Evolutionary conservation across 108 stramenopile genomes (phyloP).

Genomic region (Cyclotella cryptica): DNA sequence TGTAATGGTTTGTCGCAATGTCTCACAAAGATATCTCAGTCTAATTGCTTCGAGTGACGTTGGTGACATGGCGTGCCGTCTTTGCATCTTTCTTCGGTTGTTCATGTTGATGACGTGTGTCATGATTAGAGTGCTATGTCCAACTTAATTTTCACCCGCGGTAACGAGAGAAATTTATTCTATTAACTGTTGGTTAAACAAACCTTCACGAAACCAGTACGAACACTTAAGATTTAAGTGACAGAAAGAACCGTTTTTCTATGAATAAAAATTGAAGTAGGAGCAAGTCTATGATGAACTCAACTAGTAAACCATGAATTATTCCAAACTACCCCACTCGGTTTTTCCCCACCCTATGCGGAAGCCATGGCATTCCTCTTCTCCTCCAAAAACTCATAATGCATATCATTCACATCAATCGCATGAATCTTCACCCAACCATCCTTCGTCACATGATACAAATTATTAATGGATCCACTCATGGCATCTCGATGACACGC

Average conservation of each 20-base stretch:
- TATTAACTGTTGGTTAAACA: neutral
- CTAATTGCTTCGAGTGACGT: neutral
- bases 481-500: constrained; percentile 99
- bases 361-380: constrained; percentile 77
- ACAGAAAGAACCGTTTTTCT: too few species aligned
- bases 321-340: neutral
- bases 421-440: constrained; percentile 97
- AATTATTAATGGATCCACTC: constrained; percentile 96
- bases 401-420: constrained; percentile 98
- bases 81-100: neutral
- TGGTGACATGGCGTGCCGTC: constrained; percentile 15
- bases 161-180: too few species aligned
- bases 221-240: too few species aligned
- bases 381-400: constrained; percentile 95
- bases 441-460: constrained; percentile 96
- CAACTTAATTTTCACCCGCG: too few species aligned
- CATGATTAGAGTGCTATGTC: neutral
- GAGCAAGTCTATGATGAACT: too few species aligned
- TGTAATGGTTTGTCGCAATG: neutral
- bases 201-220: neutral
- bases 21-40: constrained; percentile 1
- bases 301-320: too few species aligned
- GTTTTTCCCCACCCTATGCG: constrained; percentile 19
- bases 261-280: too few species aligned
- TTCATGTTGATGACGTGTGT: neutral